Evolutionary conservation across 495 filamentous ascomycete species (phyloP).

Genomic region (Hypoxylon subgilvum): DNA sequence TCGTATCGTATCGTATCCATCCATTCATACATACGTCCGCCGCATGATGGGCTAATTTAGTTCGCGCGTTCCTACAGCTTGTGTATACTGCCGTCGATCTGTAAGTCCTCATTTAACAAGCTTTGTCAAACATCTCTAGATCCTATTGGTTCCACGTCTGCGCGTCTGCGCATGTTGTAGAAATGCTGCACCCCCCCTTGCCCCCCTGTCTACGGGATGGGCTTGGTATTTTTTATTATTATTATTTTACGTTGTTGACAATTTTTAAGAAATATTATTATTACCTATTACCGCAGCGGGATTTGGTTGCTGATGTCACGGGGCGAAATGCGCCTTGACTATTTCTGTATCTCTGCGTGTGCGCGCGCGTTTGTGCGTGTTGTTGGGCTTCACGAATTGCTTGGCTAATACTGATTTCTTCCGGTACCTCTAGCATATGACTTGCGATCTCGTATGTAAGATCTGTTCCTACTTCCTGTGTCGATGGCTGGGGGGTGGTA

Average conservation of each 20-base stretch:
- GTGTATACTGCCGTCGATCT: constrained; percentile 99
- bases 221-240: constrained; percentile 5
- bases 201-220: constrained; percentile 27
- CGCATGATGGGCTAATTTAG: constrained; percentile 50
- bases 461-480: constrained; percentile 51
- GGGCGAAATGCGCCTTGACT: constrained; percentile 24
- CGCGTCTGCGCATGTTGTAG: constrained; percentile 36
- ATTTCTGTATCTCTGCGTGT: constrained; percentile 19
- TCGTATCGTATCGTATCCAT: constrained; percentile 14
- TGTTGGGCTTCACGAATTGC: constrained; percentile 34
- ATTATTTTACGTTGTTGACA: not conserved
- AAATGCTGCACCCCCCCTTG: constrained; percentile 26
- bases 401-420: constrained; percentile 33
- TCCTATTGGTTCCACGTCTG: constrained; percentile 46
- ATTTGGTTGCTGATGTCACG: constrained; percentile 31
- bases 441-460: constrained; percentile 95
- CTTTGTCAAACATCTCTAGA: constrained; percentile 33
- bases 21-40: no score
- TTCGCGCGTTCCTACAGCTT: constrained; percentile 71
- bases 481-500: constrained; percentile 49
- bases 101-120: constrained; percentile 66
- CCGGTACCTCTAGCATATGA: constrained; percentile 86
- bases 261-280: no score
- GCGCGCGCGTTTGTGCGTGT: constrained; percentile 32
- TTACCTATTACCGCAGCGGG: not conserved